Evolutionary conservation across 176 grass and related monocot species (phyloP), one percentile per base, ranked within the genome.

Genomic region (Miscanthus lutarioriparius): DNA sequence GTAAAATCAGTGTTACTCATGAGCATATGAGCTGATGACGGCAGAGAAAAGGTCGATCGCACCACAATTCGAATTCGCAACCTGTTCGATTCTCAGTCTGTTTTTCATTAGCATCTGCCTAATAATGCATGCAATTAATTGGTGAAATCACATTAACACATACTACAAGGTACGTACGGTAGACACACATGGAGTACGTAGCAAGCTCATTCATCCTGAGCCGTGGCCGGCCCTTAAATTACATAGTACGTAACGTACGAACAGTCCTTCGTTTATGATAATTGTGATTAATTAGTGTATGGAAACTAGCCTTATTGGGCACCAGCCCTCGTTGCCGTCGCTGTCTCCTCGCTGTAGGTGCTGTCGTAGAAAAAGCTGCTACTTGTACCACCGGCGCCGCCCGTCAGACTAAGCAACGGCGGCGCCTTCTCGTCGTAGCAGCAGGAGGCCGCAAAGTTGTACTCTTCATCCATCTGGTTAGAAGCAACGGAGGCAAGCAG

Each of bases 401-500:
- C 69, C 8, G 11, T 12, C 1, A 47, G 40, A 45, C 23, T 25
- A 43, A 72, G 4, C 69, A 27, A 15, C 20, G 48, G 8, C 54
- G 54, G 56, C 3, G 54, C 54, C 22, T 23, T 10, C 74, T 69
- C 44, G 1, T 11, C 45, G 6, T 72, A 62, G 25, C 33, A 87
- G 63, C 49, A 33, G 40, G 10, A 48, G 10, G 77, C 44, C 17
- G 63, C 32, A 41, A 47, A 14, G 45, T 4, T 33, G 85, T 76
- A 64, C 10, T 51, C 41, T 51, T 80, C 9, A n/a, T 71, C 77
- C 51, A 76, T 12, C 68, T 75, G 23, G 70, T 25, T 64, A 62
- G 39, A 83, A 33, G 23, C 30, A 33, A 40, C 72, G 48, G 20
- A 72, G 61, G 44, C 38, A 41, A 88, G 35, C 11, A 93, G 67